Percentiles rank a stretch among this genome's conserved stretches.
Conservation (phyloP, 23 red algal genomes). For the Gracilariopsis chorda region DNA sequence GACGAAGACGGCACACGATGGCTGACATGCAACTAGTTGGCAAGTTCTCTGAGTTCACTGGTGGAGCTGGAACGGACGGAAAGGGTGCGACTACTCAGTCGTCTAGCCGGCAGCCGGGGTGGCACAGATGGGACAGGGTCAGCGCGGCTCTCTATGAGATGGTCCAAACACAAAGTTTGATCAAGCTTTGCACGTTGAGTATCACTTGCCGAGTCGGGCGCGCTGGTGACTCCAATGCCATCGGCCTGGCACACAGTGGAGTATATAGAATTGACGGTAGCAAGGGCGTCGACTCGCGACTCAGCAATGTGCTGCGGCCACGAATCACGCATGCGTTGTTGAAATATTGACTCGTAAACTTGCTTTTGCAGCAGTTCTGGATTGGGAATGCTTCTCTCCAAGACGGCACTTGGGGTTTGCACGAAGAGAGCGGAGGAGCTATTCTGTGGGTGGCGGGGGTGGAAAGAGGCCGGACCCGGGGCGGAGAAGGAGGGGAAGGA, state of each 20-base stretch:
- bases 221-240: constrained; percentile 35
- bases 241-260: constrained; percentile 20
- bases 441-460: neutral
- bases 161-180: constrained; percentile 27
- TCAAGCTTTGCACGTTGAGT: neutral
- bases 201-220: neutral
- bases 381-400: constrained; percentile 52
- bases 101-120: neutral
- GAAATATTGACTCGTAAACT: constrained; percentile 57
- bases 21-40: neutral
- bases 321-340: constrained; percentile 31
- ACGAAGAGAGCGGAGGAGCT: neutral
- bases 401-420: constrained; percentile 25
- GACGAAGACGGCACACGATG: neutral
- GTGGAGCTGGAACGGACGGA: constrained; percentile 47
- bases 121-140: neutral
- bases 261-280: constrained; percentile 7
- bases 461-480: neutral
- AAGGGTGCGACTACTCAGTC: constrained; percentile 2
- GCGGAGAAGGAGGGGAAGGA: neutral
- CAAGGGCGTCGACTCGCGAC: constrained; percentile 26
- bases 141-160: constrained; percentile 27
- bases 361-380: constrained; percentile 42
- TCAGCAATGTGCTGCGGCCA: constrained; percentile 43
- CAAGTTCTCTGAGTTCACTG: constrained; percentile 10